phyloP scores from a whole-genome alignment of 1,284 basidiomycete species.

The Neolentinus lepideus region DNA sequence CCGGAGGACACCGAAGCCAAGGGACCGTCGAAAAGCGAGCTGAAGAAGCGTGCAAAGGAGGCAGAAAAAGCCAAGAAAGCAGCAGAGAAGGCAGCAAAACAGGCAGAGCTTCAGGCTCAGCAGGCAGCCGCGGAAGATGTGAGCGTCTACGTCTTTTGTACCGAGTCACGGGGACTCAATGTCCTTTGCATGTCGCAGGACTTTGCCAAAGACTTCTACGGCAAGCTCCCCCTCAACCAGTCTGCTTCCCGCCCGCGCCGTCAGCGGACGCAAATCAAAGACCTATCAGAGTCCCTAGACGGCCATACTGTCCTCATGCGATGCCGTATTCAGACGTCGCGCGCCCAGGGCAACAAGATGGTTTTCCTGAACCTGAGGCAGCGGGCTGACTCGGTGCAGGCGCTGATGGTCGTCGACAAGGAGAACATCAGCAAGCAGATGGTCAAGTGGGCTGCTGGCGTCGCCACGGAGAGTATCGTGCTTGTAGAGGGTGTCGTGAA shows the following conservation, averaged over 20 bases:
- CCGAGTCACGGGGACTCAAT: conserved; percentile 3
- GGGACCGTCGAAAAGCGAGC: conserved; percentile 80
- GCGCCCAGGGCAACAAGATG: conserved; percentile 91
- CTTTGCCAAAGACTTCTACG: conserved; percentile 83
- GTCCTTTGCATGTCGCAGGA: conserved; percentile 45
- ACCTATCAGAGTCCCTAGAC: conserved; percentile 61
- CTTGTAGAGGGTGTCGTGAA: conserved; percentile 82
- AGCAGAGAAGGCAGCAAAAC: conserved; percentile 76
- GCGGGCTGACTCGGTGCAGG: conserved; percentile 86
- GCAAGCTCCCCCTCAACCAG: conserved; percentile 87
- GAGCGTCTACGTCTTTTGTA: conserved; percentile 14
- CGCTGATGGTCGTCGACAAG: conserved; percentile 70
- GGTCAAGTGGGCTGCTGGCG: conserved; percentile 85
- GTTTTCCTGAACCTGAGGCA: conserved; percentile 93
- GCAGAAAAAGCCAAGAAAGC: conserved; percentile 92
- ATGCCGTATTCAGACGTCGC: conserved; percentile 88
- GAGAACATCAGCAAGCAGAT: conserved; percentile 94
- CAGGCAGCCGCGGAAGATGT: conserved; percentile 72
- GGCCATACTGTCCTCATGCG: conserved; percentile 83
- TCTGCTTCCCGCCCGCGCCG: conserved; percentile 68
- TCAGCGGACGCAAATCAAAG: conserved; percentile 51
- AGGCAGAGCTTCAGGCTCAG: conserved; percentile 69
- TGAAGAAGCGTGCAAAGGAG: conserved; percentile 91
- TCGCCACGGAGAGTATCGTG: conserved; percentile 88
- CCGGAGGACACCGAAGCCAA: conserved; percentile 9